These are phyloP conservation scores for Ananas comosus DNA, from an alignment of 176 grass and related monocot genomes.

Conservation along the genomic window DNA sequence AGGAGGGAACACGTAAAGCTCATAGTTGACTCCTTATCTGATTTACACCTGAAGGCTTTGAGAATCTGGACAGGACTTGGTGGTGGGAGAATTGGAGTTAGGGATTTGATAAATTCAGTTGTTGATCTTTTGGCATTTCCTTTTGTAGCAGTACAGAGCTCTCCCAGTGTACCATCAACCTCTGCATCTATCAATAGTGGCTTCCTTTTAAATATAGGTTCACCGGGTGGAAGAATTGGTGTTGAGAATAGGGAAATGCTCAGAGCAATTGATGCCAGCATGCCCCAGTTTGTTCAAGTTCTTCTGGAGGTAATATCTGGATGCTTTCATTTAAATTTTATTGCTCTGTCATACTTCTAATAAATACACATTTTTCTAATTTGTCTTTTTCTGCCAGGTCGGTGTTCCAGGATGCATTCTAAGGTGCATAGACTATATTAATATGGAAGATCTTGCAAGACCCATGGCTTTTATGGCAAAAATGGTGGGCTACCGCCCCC, in stretches of 20 bases:
- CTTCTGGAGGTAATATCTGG: conserved; percentile 53
- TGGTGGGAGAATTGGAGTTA: conserved; percentile 67
- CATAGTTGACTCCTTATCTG: conserved; percentile 51
- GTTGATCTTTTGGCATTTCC: conserved; percentile 93
- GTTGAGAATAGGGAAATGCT: conserved; percentile 75
- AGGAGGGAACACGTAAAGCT: conserved; percentile 65
- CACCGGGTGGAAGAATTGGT: conserved; percentile 65
- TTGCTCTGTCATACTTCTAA: conserved; percentile 12
- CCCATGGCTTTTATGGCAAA: conserved; percentile 85
- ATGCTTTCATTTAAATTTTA: neutral
- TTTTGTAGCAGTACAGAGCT: conserved; percentile 90
- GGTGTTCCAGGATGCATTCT: conserved; percentile 60
- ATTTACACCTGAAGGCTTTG: conserved; percentile 57
- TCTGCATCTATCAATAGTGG: conserved; percentile 90
- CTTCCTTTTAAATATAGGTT: conserved; percentile 70
- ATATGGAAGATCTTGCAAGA: conserved; percentile 53
- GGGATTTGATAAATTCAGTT: conserved; percentile 68
- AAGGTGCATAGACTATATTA: conserved; percentile 56
- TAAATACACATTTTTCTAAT: neutral
- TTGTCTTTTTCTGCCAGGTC: conserved; percentile 32
- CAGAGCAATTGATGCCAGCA: conserved; percentile 53
- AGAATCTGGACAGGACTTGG: conserved; percentile 67
- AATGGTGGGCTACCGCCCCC: conserved; percentile 77
- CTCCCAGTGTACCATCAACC: conserved; percentile 60
- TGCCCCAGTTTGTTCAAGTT: conserved; percentile 69